These are phyloP conservation scores for Stemphylium lycopersici DNA, from an alignment of 2,329 filamentous ascomycete species.

Conservation along the genomic window DNA sequence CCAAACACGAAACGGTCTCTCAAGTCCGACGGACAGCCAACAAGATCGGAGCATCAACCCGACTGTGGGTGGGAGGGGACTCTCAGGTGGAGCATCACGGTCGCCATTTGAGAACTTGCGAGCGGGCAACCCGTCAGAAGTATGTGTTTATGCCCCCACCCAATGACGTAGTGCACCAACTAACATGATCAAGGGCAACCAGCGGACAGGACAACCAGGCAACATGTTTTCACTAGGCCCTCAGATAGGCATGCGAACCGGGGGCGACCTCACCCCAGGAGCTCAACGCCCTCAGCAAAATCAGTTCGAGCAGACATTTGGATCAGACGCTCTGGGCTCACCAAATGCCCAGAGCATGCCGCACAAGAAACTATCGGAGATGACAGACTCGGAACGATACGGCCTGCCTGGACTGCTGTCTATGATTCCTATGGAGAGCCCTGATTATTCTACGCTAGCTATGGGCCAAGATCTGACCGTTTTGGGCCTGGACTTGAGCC, in stretches of 20 bases:
- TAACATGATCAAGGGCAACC: slow-evolving; percentile 30
- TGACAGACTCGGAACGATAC: slow-evolving; percentile 66
- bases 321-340: slow-evolving; percentile 36
- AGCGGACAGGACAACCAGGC: slow-evolving; percentile 35
- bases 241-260: slow-evolving; percentile 31
- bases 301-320: slow-evolving; percentile 43
- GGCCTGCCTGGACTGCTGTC: slow-evolving; percentile 65
- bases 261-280: slow-evolving; percentile 30
- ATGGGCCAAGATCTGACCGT: slow-evolving; percentile 69
- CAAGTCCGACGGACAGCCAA: slow-evolving; percentile 47
- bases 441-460: slow-evolving; percentile 58
- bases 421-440: slow-evolving; percentile 62
- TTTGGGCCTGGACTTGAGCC: slow-evolving; percentile 68
- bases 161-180: neutral
- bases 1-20: slow-evolving; percentile 53
- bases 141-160: slow-evolving; percentile 19
- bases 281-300: slow-evolving; percentile 38
- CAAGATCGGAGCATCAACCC: slow-evolving; percentile 42
- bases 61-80: slow-evolving; percentile 38
- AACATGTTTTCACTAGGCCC: slow-evolving; percentile 41
- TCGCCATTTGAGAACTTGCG: slow-evolving; percentile 43
- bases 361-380: slow-evolving; percentile 58
- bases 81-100: slow-evolving; percentile 35
- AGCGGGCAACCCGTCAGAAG: slow-evolving; percentile 44
- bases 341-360: slow-evolving; percentile 45